phyloP scores from a whole-genome alignment of 345 rosid species.

The Gossypium anomalum region DNA sequence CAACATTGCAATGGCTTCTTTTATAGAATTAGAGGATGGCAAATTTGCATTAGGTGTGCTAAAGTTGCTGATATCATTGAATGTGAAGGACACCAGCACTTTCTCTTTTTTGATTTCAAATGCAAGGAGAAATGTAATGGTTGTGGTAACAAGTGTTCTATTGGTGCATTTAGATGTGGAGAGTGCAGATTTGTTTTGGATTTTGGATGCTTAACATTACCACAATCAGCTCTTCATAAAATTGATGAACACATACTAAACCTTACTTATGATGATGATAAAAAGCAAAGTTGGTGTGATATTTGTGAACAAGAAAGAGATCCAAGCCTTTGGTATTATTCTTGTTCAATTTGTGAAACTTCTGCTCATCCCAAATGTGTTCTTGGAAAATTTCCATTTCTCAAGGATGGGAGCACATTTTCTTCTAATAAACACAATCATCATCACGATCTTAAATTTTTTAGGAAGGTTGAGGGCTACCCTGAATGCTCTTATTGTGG shows the following conservation, averaged over 20 bases:
- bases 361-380: not conserved
- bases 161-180: not conserved
- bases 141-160: not conserved
- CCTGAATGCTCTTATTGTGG: not conserved
- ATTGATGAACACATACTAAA: not conserved
- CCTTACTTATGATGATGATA: not conserved
- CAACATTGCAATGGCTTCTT: too few relatives aligned
- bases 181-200: not conserved
- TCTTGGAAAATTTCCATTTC: not conserved
- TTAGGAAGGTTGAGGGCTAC: not conserved
- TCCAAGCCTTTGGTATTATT: not conserved
- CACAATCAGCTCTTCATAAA: not conserved
- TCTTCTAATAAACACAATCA: rapidly evolving
- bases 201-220: not conserved
- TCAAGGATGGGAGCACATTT: not conserved
- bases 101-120: not conserved
- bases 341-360: not conserved
- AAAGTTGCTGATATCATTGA: not conserved
- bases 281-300: not conserved
- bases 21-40: not conserved
- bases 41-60: not conserved
- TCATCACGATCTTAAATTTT: not conserved
- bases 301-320: not conserved
- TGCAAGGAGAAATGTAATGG: not conserved
- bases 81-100: not conserved